Evolutionary conservation across 2,329 filamentous ascomycete species (phyloP).

Genomic region (Byssoonygena ceratinophila): DNA sequence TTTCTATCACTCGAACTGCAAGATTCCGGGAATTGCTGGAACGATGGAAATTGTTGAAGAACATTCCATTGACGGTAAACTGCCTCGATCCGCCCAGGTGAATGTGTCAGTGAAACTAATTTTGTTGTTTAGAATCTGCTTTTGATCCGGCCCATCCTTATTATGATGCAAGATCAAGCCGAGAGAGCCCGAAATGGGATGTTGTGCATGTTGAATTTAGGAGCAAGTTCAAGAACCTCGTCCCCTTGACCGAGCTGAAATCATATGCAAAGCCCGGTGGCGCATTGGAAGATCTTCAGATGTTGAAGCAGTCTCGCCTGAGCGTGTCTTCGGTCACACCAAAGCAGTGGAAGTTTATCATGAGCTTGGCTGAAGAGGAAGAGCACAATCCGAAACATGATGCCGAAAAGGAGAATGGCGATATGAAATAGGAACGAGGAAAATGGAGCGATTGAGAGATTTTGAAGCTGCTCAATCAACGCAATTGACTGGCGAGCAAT

Average conservation of each 20-base stretch:
- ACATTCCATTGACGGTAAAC: constrained; percentile 64
- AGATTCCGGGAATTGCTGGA: constrained; percentile 75
- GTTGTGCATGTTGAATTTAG: constrained; percentile 82
- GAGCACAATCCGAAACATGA: neutral
- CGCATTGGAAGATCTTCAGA: constrained; percentile 63
- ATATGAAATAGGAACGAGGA: neutral
- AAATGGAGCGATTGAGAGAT: neutral
- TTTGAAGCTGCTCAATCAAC: neutral
- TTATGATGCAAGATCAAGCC: constrained; percentile 66
- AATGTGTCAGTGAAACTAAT: constrained; percentile 70
- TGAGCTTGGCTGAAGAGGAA: constrained; percentile 32
- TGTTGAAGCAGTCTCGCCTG: constrained; percentile 68
- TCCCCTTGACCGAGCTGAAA: constrained; percentile 63
- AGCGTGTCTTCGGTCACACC: constrained; percentile 54
- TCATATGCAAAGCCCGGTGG: constrained; percentile 47
- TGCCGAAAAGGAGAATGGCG: neutral
- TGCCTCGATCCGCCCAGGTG: constrained; percentile 49
- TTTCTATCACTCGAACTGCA: constrained; percentile 95
- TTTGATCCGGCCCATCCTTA: constrained; percentile 65
- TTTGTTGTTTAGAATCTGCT: constrained; percentile 47
- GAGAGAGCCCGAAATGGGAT: constrained; percentile 67
- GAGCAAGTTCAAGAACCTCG: constrained; percentile 62
- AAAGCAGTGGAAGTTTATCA: constrained; percentile 41
- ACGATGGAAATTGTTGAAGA: constrained; percentile 83
- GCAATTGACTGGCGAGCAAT: neutral